A percentile compares a stretch with the other conserved stretches of the same genome.
Evolutionary conservation across 176 grass and related monocot genomes (phyloP).

Genomic region (Avena sativa): DNA sequence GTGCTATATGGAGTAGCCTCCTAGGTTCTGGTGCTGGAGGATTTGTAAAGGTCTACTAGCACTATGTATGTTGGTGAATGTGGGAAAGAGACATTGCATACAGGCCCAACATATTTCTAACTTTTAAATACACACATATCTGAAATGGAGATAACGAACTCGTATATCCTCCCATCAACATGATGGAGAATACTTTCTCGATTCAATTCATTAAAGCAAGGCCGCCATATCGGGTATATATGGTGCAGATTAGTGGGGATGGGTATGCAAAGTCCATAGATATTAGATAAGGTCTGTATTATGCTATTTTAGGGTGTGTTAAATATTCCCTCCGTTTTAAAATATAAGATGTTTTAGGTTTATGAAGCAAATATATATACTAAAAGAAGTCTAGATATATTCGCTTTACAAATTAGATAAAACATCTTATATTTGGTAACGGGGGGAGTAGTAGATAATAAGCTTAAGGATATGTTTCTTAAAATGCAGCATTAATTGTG

Average conservation of each 20-base stretch:
- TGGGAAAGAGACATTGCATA: constrained; percentile 32
- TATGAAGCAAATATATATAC: too few relatives aligned
- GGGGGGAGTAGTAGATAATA: neutral
- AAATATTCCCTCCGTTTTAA: neutral
- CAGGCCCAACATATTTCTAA: neutral
- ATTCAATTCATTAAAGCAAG: neutral
- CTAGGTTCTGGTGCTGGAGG: constrained; percentile 48
- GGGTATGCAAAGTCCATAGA: neutral
- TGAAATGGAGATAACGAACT: neutral
- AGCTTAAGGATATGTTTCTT: neutral
- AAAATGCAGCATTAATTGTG: neutral
- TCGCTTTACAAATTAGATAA: too few relatives aligned
- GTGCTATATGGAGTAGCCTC: constrained; percentile 50
- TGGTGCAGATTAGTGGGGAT: neutral
- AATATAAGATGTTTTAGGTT: too few relatives aligned
- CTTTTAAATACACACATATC: neutral
- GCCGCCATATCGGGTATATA: neutral
- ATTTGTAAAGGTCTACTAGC: constrained; percentile 41
- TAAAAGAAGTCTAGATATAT: too few relatives aligned
- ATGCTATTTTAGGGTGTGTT: neutral
- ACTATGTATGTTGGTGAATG: constrained; percentile 13
- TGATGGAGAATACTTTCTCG: neutral
- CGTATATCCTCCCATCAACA: neutral
- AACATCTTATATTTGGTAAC: too few relatives aligned
- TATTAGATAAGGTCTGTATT: neutral